Base-by-base conservation (phyloP, 805 yeast genomes). In the Hanseniaspora meyeri region DNA sequence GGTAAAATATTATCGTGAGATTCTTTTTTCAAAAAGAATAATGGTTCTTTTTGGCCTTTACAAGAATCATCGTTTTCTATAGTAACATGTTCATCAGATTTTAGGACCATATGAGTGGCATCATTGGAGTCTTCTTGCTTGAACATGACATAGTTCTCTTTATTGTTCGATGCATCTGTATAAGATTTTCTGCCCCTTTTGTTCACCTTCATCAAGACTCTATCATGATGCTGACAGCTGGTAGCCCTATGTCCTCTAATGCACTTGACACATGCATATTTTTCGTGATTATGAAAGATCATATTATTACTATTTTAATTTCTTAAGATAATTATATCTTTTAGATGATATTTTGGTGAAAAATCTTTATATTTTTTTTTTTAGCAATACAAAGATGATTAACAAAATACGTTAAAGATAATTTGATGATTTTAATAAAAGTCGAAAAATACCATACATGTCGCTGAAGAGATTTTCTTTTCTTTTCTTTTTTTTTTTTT, bases 231-330 rank as follows among this genome's bases (percentile, higher is more conserved):
- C 55, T 79, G 79, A 68, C 98, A 91, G 56, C 83, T 80, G 0
- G 91, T 81, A 0, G 96, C 86, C 43, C 98, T 72, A 65, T 91
- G 98, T 17, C 97, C 97, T 46, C 96, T 74, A 27, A 93, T 87
- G 65, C 98, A 91, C 64, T 83, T 83, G 55, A 79, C 78, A 68
- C 96, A 88, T 3, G 95, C 86, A 66, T 85, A 85, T 63, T 89
- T 85, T 62, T 79, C 84, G 32, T 85, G 85, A 60, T 85, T 85
- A 63, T 84, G 85, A 54, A 86, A 70, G 54, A 88, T 85, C 95
- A 88, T 87, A 17, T 2, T 12, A 5, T 24, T 24, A 27, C 14
- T 14, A 27, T 10, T 27, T 27, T 27, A 10, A 24, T 27, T 3
- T 43, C 27, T 43, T 24, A 32, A 32, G 34, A 32, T 32, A 32